Base-by-base conservation (phyloP, 1,284 basidiomycete species). In the Takashimella tepidaria region DNA sequence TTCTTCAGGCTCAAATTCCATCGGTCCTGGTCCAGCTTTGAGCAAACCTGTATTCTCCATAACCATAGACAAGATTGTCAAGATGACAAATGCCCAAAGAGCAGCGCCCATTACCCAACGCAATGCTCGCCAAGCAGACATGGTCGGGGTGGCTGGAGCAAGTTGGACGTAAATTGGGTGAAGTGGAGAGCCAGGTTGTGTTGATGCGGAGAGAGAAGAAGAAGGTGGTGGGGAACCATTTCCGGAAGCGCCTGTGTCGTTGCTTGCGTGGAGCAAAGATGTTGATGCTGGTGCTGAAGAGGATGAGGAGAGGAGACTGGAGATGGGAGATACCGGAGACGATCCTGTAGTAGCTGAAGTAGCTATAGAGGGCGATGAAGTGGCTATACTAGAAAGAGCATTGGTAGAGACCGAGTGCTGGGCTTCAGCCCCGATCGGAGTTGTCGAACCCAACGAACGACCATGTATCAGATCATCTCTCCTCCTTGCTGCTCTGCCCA, bases 41-140 rank as follows among this genome's bases (percentile, higher is more conserved):
- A 95, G 82, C 42, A 95, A 79, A 8, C 92, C 92, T 24, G 89
- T 87, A 69, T 91, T 93, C 74, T 96, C 93, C 67, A 96, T 83
- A 61, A 96, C 80, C 46, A 95, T 85, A 0, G 89, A 87, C 44
- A 95, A 77, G 42, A 93, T 79, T 47, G 92, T 89, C 53, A 96
- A 78, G 66, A 89, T 79, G 69, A 74, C 54, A 55, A 74, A 74
- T 20, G 50, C 60, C 69, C 69, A 72, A 23, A 74, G 56, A 4
- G 67, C 21, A 44, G 68, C 45, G 8, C 66, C 67, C n/a, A 64
- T 42, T 4, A 73, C 13, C 63, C 67, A 73, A 27, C 70, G 58
- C 27, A 71, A 22, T 8, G 60, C 59, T 41, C 60, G 61, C 63
- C 60, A 63, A 19, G 61, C 57, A 42, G 56, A 68, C 13, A 59